Base-by-base conservation (phyloP, 169 alveolate genomes). In the Plasmodium inui region DNA sequence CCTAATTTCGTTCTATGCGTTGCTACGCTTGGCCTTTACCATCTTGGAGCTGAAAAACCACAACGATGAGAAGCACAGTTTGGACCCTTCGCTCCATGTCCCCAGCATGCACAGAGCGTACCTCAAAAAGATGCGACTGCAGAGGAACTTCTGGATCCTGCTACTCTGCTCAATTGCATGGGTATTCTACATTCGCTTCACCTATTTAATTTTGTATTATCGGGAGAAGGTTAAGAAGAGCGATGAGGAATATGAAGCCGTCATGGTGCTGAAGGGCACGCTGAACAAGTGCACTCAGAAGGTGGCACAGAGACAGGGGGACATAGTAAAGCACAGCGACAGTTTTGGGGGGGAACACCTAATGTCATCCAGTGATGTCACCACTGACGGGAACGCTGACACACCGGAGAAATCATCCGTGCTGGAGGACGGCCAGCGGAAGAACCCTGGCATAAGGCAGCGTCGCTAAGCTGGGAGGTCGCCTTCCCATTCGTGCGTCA, bases 71-170 rank as follows among this genome's bases (percentile, higher is more conserved):
- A 67, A 79, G 32, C 41, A 22, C 9, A 61, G 32, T 37, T 39
- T 19, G n/a, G 94, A 88, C 44, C 32, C 30, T 19, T 55, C 53
- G 0, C 12, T n/a, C 19, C 50, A 44, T 0, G 6, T 67, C 4
- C 94, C 19, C 12, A 57, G 79, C 19, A n/a, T 78, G 17, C 44
- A 80, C 50, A 78, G 76, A 9, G 71, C 89, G 19, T 88, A 88
- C 53, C 71, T 88, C 50, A 88, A 88, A 79, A 88, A 88, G 81
- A 78, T 88, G 50, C 39, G 94, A 79, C 74, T 88, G 7, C 94
- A 88, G 72, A 76, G 94, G 37, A 88, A 88, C 37, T 88, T 88
- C 41, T 88, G 94, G 94, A 88, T 88, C 28, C 50, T 88, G 61
- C 26, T 88, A 26, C 82, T 88, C 30, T 88, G 90, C 19, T 78